Evolutionary conservation across 2,329 filamentous ascomycete species (phyloP).

Genomic region (Colletotrichum eremochloae): DNA sequence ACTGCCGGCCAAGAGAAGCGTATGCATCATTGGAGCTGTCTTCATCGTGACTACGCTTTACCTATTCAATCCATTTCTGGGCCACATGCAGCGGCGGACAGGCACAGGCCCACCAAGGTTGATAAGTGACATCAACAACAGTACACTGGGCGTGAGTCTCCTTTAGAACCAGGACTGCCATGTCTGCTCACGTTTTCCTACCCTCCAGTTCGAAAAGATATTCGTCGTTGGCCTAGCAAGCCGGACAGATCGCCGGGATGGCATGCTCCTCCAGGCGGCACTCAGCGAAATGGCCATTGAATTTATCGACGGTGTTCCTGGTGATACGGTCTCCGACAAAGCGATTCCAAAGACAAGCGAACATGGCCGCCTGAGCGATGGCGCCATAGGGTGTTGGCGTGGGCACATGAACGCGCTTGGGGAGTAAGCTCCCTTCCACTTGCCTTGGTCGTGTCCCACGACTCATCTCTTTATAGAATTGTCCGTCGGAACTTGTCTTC

Average conservation of each 20-base stretch:
- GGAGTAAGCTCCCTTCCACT: slow-evolving; percentile 45
- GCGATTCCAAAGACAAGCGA: slow-evolving; percentile 52
- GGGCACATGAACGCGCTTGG: slow-evolving; percentile 56
- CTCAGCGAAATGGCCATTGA: slow-evolving; percentile 59
- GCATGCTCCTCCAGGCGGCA: slow-evolving; percentile 61
- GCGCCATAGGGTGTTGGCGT: slow-evolving; percentile 53
- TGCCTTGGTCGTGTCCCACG: not conserved
- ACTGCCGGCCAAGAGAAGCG: slow-evolving; percentile 24
- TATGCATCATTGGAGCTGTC: slow-evolving; percentile 10
- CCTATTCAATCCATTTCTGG: slow-evolving; percentile 25
- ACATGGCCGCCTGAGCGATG: slow-evolving; percentile 48
- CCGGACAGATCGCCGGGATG: slow-evolving; percentile 65
- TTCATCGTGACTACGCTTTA: slow-evolving; percentile 15
- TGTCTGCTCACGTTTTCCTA: not conserved
- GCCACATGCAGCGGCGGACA: slow-evolving; percentile 10
- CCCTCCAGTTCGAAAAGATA: slow-evolving; percentile 63
- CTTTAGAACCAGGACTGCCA: accelerated
- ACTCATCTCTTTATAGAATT: slow-evolving; percentile 49
- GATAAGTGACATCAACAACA: slow-evolving; percentile 26
- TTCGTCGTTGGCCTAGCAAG: slow-evolving; percentile 65
- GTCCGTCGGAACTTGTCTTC: slow-evolving; percentile 60
- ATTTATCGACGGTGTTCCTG: slow-evolving; percentile 61
- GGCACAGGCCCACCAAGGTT: not conserved
- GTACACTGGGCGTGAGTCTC: slow-evolving; percentile 32
- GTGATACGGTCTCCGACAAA: slow-evolving; percentile 54